Evolutionary conservation across 192 early-diverging fungal species (phyloP), one percentile per base, ranked within the genome.

Genomic region (Backusella psychrophila): DNA sequence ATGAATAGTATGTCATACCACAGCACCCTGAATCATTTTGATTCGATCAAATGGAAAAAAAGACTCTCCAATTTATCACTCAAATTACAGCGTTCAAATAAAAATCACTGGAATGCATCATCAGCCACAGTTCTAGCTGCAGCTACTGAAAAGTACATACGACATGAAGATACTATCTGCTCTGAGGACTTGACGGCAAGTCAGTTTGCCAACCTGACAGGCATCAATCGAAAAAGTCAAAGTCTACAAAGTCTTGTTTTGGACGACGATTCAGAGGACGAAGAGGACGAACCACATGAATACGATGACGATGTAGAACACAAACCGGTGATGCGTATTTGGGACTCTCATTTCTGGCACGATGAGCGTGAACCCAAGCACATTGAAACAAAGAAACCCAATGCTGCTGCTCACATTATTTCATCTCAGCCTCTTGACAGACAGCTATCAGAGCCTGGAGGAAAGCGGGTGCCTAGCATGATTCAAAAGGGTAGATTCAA

Each of bases 131-230:
- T 39, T 12, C 31, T 56, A 9, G 78, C 78, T 31, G 78, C 78
- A 14, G 78, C 78, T 19, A 79, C 72, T 14, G 78, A 79, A 42
- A 79, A 79, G 46, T 79, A 35, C 34, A 69, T 79, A 7, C 23
- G 77, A 63, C 71, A 63, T 29, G 42, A 74, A 42, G 66, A 63
- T 21, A 42, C 42, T 2, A 73, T 74, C 26, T 59, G 59, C 23
- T 77, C 71, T 15, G 76, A 81, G 65, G 76, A 81, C 34, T 46
- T 81, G 68, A 81, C 80, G 2, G 80, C 76, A 15, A 71, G 76
- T 21, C 73, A 77, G 52, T 78, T 78, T 75, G 80, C 80, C 15
- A 29, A 77, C 38, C 33, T 77, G 49, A 75, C 76, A 31, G 80
- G 80, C 14, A 78, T 81, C 39, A 77, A 76, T 31, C 72, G 71